phyloP scores from a whole-genome alignment of 1,284 basidiomycete genomes.

The Ceratorhiza oryzae-sativae region DNA sequence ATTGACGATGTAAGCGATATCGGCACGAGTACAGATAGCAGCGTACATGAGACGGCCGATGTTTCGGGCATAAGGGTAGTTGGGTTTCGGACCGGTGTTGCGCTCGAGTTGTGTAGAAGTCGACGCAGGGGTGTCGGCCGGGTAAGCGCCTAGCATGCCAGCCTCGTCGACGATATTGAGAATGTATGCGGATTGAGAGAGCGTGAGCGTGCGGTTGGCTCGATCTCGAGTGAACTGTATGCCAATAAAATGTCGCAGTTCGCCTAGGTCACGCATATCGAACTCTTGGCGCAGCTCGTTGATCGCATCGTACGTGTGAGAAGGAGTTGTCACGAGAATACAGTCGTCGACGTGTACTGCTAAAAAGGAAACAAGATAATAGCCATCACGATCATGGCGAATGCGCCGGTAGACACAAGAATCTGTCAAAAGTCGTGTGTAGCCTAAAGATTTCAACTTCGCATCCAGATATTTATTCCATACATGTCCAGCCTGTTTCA shows the following conservation, averaged over 20 bases:
- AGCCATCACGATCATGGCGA: not conserved
- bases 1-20: constrained; percentile 53
- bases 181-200: constrained; percentile 25
- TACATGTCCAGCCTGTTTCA: not conserved
- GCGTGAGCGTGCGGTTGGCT: not conserved
- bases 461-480: constrained; percentile 11
- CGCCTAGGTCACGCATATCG: constrained; percentile 26
- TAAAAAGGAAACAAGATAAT: not conserved
- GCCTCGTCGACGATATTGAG: constrained; percentile 9
- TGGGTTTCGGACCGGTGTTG: not conserved
- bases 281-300: not conserved
- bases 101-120: not conserved
- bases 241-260: constrained; percentile 2
- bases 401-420: constrained; percentile 8
- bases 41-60: not conserved
- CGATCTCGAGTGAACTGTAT: constrained; percentile 10
- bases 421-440: not conserved
- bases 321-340: not conserved
- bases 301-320: not conserved
- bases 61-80: not conserved
- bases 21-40: not conserved
- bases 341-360: constrained; percentile 10
- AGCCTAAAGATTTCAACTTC: not conserved
- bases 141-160: not conserved
- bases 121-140: not conserved